Conservation (phyloP, 73 alveolate species). For the Stentor coeruleus region DNA sequence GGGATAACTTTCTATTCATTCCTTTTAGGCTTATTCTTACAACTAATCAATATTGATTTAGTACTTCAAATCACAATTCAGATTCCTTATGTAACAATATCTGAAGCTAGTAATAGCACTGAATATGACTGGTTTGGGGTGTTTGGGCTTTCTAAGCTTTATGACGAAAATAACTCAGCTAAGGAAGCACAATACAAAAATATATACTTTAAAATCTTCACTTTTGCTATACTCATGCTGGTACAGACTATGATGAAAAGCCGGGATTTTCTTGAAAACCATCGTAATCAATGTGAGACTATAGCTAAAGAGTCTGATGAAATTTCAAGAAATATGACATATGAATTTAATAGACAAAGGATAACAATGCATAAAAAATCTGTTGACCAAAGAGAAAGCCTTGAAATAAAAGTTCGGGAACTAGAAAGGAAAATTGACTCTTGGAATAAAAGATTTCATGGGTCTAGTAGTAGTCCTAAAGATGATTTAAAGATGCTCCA, state of each 20-base stretch:
- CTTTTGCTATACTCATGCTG: background rate
- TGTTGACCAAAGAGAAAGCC: background rate
- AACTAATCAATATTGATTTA: background rate
- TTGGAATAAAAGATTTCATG: background rate
- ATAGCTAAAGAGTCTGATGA: background rate
- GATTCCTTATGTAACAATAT: background rate
- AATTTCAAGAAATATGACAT: background rate
- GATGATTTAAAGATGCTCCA: no score
- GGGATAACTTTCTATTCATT: background rate
- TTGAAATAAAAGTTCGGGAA: background rate
- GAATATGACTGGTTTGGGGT: background rate
- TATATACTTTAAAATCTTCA: background rate
- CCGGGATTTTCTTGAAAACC: background rate
- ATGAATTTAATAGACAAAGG: background rate
- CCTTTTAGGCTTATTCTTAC: background rate
- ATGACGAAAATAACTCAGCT: background rate
- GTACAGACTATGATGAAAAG: slow-evolving; percentile 18
- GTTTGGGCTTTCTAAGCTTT: background rate
- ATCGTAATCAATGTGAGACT: background rate
- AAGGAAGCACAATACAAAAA: background rate
- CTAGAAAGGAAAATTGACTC: background rate
- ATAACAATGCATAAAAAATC: background rate
- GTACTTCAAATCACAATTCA: background rate
- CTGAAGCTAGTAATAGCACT: no score
- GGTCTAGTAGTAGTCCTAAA: background rate